A percentile compares a stretch with the other conserved stretches of the same genome.
Evolutionary conservation across 208 protist species (phyloP).

Genomic region (Leishmania braziliensis): DNA sequence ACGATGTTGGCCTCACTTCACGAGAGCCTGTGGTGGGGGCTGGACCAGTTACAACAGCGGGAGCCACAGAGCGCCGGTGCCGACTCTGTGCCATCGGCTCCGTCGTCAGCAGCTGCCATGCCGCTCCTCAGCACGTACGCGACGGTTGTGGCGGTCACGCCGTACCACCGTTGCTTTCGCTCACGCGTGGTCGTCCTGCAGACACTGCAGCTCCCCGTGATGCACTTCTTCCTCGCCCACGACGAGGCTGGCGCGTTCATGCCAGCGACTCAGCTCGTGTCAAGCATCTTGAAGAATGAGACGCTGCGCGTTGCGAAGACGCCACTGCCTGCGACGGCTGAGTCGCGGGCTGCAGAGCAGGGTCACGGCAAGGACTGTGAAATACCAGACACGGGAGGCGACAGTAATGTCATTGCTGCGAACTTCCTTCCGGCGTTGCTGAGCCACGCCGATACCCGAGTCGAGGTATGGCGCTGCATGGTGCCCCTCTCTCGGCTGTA

Average conservation of each 20-base stretch:
- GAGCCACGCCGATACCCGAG: conserved; percentile 48
- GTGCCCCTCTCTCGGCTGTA: conserved; percentile 71
- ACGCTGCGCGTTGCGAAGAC: conserved; percentile 26
- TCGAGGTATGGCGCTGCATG: conserved; percentile 78
- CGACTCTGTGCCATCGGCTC: neutral
- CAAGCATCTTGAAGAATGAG: conserved; percentile 40
- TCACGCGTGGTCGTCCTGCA: conserved; percentile 37
- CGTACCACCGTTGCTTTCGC: conserved; percentile 74
- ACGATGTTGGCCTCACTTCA: conserved; percentile 54
- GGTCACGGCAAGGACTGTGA: neutral
- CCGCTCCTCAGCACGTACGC: conserved; percentile 44
- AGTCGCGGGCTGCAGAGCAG: neutral
- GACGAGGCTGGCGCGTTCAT: conserved; percentile 25
- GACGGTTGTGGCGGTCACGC: conserved; percentile 55
- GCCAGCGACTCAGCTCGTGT: conserved; percentile 28
- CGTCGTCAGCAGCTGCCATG: conserved; percentile 10
- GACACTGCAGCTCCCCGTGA: conserved; percentile 47
- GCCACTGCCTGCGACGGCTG: conserved; percentile 12
- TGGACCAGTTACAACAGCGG: conserved; percentile 12
- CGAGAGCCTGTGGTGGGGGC: conserved; percentile 56
- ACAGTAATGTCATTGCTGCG: neutral
- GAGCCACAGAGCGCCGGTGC: neutral
- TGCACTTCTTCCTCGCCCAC: conserved; percentile 41
- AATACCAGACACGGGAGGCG: neutral
- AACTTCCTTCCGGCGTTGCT: conserved; percentile 46